Conservation (phyloP, 2,329 filamentous ascomycete species). For the Apiospora marii region DNA sequence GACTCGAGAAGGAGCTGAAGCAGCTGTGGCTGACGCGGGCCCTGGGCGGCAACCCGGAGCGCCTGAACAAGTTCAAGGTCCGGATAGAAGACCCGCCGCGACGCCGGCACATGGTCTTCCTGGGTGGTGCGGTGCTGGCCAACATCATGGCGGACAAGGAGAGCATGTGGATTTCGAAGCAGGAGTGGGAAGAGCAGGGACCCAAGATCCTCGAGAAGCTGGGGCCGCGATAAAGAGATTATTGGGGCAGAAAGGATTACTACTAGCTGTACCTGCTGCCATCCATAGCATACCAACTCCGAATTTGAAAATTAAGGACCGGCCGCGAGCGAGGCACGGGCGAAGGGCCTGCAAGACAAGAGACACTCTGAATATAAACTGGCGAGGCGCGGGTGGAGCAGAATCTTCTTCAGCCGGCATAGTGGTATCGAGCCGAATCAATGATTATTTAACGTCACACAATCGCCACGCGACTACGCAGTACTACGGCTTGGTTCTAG, state of each 20-base stretch:
- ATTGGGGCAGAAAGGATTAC: too few relatives aligned
- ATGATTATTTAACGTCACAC: conserved; percentile 20
- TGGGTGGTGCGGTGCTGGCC: conserved; percentile 93
- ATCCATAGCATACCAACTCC: not conserved
- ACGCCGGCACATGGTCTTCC: conserved; percentile 98
- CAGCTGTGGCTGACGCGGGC: conserved; percentile 97
- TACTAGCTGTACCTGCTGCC: not conserved
- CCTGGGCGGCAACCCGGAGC: conserved; percentile 88
- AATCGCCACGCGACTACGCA: not conserved
- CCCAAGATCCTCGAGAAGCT: conserved; percentile 87
- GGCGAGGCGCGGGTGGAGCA: conserved; percentile 14
- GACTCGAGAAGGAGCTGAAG: conserved; percentile 98
- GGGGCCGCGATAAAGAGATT: conserved; percentile 73
- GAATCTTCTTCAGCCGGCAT: conserved; percentile 18
- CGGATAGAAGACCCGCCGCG: conserved; percentile 97
- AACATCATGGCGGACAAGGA: conserved; percentile 99
- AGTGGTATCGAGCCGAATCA: conserved; percentile 12
- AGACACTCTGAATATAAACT: conserved; percentile 9
- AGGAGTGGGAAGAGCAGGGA: conserved; percentile 96
- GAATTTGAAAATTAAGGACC: not conserved
- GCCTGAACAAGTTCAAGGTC: conserved; percentile 98
- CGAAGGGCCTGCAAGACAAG: not conserved
- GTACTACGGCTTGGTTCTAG: not conserved
- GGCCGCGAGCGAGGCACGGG: not conserved
- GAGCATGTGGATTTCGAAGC: conserved; percentile 97